Base-by-base conservation (phyloP, 2,329 filamentous ascomycete species). In the Scedosporium minutisporum region DNA sequence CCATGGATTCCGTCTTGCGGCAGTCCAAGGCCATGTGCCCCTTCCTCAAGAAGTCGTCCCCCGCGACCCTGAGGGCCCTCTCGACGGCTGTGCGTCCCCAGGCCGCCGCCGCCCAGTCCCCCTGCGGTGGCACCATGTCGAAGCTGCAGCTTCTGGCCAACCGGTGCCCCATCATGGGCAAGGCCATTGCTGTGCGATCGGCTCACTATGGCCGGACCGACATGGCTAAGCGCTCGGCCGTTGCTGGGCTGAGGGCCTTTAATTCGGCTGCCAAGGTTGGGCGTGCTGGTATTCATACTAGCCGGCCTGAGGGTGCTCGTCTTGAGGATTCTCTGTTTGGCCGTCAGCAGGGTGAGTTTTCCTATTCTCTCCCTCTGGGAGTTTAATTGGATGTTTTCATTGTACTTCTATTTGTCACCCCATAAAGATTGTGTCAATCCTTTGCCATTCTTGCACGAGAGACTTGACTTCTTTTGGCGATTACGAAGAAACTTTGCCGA, bases 121-220 rank as follows among this genome's bases (percentile, higher is more conserved):
- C 87, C 63, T 90, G 92, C 71, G 93, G 93, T 68, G 91, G 93
- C 71, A 91, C 91, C 77, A 96, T 97, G 86, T 96, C 92, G 72
- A 97, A 96, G 79, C 84, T 99, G 71, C 95, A 97, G 81, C 86
- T 95, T 68, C 87, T 96, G 72, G 95, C 91, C 71, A 88, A 92
- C 73, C 91, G 93, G 75, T 99, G 95, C 84, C 95, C 95, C 64
- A 89, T 99, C 76, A 99, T 99, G 95, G 93, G 93, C 76, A 96
- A 97, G 83, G 95, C 95, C 51, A 85, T 99, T 74, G 90, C 91
- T 65, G 88, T 97, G 46, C 93, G 97, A 82, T 84, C 84, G 57
- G 81, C 85, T 66, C 82, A 82, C 71, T 74, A 79, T 59, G 76
- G 80, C 61, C 76, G 75, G 64, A 67, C 75, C 62, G 71, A 75